phyloP scores from a whole-genome alignment of 1,139 yeast genomes.

The Suhomyces coccinellae region DNA sequence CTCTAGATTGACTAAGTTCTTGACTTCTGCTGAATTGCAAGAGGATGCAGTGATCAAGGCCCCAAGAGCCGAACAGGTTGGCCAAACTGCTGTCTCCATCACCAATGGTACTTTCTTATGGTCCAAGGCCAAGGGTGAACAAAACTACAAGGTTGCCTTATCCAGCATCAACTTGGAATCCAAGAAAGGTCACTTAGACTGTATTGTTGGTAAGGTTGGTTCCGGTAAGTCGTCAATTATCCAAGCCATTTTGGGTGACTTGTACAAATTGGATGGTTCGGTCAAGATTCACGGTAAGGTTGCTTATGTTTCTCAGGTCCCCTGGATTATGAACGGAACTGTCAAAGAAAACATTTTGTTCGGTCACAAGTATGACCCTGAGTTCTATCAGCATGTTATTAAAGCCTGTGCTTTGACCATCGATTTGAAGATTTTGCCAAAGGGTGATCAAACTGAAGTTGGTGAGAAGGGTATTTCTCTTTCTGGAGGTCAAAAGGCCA shows the following conservation, averaged over 20 bases:
- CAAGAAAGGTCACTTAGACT: constrained; percentile 76
- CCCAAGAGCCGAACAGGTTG: constrained; percentile 51
- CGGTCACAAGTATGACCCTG: constrained; percentile 73
- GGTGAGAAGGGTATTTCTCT: constrained; percentile 97
- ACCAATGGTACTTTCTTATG: constrained; percentile 83
- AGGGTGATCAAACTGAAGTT: constrained; percentile 88
- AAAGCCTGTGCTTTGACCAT: constrained; percentile 83
- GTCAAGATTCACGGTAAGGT: constrained; percentile 67
- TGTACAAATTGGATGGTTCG: constrained; percentile 74
- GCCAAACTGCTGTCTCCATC: constrained; percentile 71
- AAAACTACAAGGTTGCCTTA: constrained; percentile 70
- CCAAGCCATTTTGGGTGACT: constrained; percentile 83
- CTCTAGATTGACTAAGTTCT: constrained; percentile 69
- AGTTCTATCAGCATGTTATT: constrained; percentile 74
- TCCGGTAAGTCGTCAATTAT: constrained; percentile 87
- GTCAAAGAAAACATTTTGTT: constrained; percentile 44
- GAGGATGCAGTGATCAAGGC: constrained; percentile 66
- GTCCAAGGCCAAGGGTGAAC: constrained; percentile 70
- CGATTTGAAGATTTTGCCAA: constrained; percentile 76
- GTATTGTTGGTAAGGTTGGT: constrained; percentile 93
- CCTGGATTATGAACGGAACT: constrained; percentile 45
- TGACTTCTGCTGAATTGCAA: constrained; percentile 80
- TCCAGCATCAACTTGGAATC: constrained; percentile 68
- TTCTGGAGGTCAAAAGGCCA: constrained; percentile 97
- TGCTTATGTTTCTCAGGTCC: constrained; percentile 30